phyloP scores from a whole-genome alignment of 2,329 filamentous ascomycete species.

The Trichoderma sp. region DNA sequence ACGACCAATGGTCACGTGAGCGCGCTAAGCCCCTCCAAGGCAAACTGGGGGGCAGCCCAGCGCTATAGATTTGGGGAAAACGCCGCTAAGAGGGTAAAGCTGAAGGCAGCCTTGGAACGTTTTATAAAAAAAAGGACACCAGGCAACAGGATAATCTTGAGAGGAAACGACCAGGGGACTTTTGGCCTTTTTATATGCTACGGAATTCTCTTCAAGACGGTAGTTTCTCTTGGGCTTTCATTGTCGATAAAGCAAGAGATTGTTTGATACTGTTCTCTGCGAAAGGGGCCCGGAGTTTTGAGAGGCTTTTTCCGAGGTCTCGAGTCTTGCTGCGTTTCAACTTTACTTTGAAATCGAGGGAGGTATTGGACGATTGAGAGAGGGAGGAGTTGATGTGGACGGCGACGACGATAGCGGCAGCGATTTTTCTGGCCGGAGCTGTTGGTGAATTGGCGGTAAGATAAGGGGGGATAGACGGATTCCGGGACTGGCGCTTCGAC shows the following conservation, averaged over 20 bases:
- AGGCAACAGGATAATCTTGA: constrained; percentile 25
- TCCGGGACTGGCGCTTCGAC: not conserved
- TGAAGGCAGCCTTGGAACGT: constrained; percentile 15
- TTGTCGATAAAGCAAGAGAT: not conserved
- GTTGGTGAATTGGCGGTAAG: not conserved
- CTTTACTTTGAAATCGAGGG: not conserved
- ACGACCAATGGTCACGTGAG: not conserved
- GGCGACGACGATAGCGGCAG: not conserved
- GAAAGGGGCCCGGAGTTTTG: not conserved
- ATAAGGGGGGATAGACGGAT: not conserved
- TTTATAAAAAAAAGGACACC: not conserved
- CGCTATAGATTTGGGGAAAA: not conserved
- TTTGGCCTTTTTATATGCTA: not conserved
- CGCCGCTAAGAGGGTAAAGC: not conserved
- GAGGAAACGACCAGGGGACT: not conserved
- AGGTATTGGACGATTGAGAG: not conserved
- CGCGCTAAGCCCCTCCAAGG: not conserved
- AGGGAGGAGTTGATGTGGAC: not conserved
- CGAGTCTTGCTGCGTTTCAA: not conserved
- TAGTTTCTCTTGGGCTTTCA: not conserved
- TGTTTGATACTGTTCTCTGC: not conserved
- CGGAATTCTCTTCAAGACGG: not conserved
- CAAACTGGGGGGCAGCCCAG: not conserved
- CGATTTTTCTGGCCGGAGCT: not conserved
- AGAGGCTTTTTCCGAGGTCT: not conserved